Conservation (phyloP, 768 basidiomycete species). For the Mycena amicta region DNA sequence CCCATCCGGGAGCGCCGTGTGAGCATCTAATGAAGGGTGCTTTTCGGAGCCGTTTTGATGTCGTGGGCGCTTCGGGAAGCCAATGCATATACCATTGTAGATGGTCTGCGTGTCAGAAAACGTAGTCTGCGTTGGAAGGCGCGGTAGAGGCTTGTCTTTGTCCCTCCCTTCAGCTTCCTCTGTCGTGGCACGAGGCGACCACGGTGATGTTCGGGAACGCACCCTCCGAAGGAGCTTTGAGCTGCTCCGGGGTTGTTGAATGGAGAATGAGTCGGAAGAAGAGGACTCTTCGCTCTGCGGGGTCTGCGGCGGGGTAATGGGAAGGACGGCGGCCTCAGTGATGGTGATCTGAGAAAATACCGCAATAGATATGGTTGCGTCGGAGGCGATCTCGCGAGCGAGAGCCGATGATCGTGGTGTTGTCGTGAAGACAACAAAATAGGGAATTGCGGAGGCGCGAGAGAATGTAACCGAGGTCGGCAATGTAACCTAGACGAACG, state of each 20-base stretch:
- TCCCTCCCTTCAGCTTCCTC: constrained; percentile 17
- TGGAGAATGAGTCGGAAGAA: constrained; percentile 5
- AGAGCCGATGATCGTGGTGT: constrained; percentile 55
- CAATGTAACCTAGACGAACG: constrained; percentile 56
- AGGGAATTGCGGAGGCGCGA: constrained; percentile 64
- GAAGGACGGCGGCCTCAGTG: constrained; percentile 41
- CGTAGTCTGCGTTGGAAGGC: constrained; percentile 40
- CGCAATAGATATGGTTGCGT: constrained; percentile 71
- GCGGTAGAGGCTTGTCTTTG: constrained; percentile 44
- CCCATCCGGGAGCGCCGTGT: constrained; percentile 63
- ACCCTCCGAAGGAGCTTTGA: constrained; percentile 15
- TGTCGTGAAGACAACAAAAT: constrained; percentile 75
- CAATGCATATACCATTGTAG: constrained; percentile 57
- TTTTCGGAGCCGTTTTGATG: constrained; percentile 38
- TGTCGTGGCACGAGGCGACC: constrained; percentile 8
- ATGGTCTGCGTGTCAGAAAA: constrained; percentile 49
- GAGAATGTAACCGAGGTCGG: constrained; percentile 64
- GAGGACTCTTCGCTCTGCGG: constrained; percentile 51
- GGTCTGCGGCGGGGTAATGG: constrained; percentile 52
- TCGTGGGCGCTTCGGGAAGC: constrained; percentile 72
- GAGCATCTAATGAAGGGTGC: constrained; percentile 50
- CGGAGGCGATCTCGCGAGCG: constrained; percentile 66
- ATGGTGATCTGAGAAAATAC: constrained; percentile 63
- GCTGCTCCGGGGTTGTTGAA: constrained; percentile 6
- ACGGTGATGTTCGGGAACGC: constrained; percentile 24